Evolutionary conservation across 306 rosid species (phyloP), one percentile per base, ranked within the genome.

Genomic region (Dalbergia oliveri): DNA sequence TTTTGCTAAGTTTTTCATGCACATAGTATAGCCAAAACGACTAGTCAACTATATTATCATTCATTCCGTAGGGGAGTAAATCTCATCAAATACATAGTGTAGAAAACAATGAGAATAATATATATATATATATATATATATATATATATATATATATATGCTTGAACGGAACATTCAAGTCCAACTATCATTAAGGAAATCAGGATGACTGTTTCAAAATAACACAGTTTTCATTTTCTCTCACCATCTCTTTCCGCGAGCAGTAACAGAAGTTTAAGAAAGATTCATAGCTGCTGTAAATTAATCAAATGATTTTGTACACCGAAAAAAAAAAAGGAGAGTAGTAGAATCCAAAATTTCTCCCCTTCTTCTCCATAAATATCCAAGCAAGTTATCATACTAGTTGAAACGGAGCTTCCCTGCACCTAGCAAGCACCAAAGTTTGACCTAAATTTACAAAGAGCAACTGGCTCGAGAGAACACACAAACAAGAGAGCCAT

Each of bases 371-470:
- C 47, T 21, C 65, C 9, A 26, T 26, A 26, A 26, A 26, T 26
- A 26, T 26, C 31, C 31, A 26, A 26, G 31, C 31, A 26, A 16
- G 70, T 43, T 23, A 81, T 68, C 79, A 34, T 26, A 59, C 39
- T 21, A n/a, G 12, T 60, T 64, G 67, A 43, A 50, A 35, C 12
- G 71, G 59, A 62, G 31, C 23, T 43, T 56, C 31, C 53, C 19
- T 62, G 56, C 60, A 80, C 63, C 39, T 63, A 64, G 3, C 58
- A 35, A 75, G 53, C 14, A 64, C 61, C 72, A 57, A n/a, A 73
- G 66, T 66, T 65, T 50, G 66, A 86, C 83, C 83, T 66, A 80
- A 79, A 80, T 72, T 75, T 70, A 50, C 3, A 16, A 19, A 61
- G 39, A 62, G 59, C 53, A 74, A 70, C 69, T 70, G 47, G 26